A percentile compares a stretch with the other conserved stretches of the same genome.
Evolutionary conservation across 2,329 filamentous ascomycete genomes (phyloP).

Genomic region (Aspergillus sojae): DNA sequence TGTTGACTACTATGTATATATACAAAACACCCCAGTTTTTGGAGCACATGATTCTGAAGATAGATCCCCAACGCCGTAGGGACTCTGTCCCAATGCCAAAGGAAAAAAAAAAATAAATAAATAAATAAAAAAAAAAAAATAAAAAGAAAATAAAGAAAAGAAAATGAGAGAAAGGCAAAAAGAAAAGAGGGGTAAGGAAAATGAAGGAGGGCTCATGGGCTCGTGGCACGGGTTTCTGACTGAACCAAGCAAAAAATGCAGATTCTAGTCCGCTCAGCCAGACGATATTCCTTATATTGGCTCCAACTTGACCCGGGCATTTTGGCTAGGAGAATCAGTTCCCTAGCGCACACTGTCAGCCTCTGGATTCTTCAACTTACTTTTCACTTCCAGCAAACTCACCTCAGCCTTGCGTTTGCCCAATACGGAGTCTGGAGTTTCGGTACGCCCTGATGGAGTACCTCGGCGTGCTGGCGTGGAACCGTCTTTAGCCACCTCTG

Average conservation of each 20-base stretch:
- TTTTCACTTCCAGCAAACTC: constrained; percentile 14
- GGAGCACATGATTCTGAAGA: not conserved
- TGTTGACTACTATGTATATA: not conserved
- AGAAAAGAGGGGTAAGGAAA: not conserved
- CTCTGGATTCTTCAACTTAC: not conserved
- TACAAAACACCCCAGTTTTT: not conserved
- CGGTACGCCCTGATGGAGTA: constrained; percentile 44
- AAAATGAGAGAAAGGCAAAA: constrained; percentile 6
- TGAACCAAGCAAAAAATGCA: not conserved
- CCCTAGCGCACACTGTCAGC: constrained; percentile 22
- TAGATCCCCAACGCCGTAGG: not conserved
- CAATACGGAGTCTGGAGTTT: constrained; percentile 66
- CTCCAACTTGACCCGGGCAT: constrained; percentile 45
- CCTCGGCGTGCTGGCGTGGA: constrained; percentile 36
- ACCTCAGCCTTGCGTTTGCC: constrained; percentile 77
- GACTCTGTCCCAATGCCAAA: constrained; percentile 7
- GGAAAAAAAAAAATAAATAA: not conserved
- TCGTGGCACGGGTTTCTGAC: not conserved
- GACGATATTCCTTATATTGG: constrained; percentile 26
- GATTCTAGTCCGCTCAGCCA: not conserved
- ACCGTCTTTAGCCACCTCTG: constrained; percentile 73
- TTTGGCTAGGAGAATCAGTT: constrained; percentile 38
- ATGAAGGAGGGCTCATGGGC: too few relatives aligned
- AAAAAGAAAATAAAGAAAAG: constrained; percentile 5
- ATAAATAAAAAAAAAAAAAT: too few relatives aligned